Percentiles rank a stretch among this genome's conserved stretches.
These are phyloP conservation scores for Diaporthe vaccinii DNA, from an alignment of 2,329 filamentous ascomycete species.

Conservation along the genomic window DNA sequence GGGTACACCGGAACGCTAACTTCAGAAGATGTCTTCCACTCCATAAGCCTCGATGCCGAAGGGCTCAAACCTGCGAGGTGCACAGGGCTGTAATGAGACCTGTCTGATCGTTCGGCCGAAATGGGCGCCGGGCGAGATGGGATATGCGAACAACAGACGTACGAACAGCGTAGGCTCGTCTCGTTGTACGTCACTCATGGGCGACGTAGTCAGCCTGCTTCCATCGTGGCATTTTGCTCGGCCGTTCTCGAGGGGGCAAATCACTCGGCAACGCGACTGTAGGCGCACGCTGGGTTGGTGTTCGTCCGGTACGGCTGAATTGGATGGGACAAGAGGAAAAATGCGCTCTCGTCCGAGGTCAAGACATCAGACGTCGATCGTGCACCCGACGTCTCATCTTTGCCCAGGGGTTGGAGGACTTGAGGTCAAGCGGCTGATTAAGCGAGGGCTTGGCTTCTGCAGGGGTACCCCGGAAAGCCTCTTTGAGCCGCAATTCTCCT, in stretches of 20 bases:
- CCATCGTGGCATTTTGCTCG: slow-evolving; percentile 24
- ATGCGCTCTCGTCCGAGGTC: slow-evolving; percentile 24
- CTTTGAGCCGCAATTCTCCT: slow-evolving; percentile 28
- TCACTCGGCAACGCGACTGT: not conserved
- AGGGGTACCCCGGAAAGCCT: slow-evolving; percentile 9
- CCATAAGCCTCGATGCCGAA: not conserved
- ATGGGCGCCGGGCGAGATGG: not conserved
- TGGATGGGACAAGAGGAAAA: slow-evolving; percentile 17
- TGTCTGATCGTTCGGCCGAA: not conserved
- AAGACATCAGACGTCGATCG: slow-evolving; percentile 39
- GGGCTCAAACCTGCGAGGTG: not conserved
- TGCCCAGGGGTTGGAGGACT: not conserved
- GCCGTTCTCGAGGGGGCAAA: not conserved
- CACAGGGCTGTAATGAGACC: not conserved
- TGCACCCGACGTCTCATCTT: slow-evolving; percentile 36
- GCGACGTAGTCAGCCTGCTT: not conserved
- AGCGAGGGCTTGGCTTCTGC: slow-evolving; percentile 21
- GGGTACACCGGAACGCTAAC: not conserved
- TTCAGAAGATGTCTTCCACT: not conserved
- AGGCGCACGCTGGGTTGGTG: not conserved
- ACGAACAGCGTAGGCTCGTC: not conserved
- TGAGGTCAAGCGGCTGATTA: slow-evolving; percentile 33
- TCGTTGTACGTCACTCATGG: not conserved
- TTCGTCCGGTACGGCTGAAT: slow-evolving; percentile 31
- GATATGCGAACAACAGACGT: not conserved